These are phyloP conservation scores for Catunica adiposa DNA, from an alignment of 2,329 filamentous ascomycete species.

Conservation along the genomic window DNA sequence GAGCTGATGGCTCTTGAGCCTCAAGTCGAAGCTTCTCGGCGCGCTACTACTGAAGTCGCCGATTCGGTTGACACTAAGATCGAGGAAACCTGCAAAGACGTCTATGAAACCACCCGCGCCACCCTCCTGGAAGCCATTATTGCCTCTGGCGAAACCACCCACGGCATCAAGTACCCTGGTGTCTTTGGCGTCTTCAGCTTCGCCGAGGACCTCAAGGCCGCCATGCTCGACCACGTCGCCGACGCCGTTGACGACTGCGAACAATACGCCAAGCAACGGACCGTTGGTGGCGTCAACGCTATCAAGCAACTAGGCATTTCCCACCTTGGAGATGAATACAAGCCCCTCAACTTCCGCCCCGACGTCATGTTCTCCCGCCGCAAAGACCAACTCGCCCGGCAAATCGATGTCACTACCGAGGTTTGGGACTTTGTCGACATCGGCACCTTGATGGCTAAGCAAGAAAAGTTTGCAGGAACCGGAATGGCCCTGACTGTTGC, in stretches of 20 bases:
- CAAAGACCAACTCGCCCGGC: conserved; percentile 62
- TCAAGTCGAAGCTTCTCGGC: conserved; percentile 66
- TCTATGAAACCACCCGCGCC: conserved; percentile 69
- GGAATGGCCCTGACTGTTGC: conserved; percentile 88
- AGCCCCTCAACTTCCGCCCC: conserved; percentile 71
- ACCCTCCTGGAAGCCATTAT: conserved; percentile 61
- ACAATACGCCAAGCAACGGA: conserved; percentile 63
- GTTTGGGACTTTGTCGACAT: conserved; percentile 88
- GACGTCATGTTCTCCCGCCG: conserved; percentile 89
- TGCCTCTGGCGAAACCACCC: conserved; percentile 57
- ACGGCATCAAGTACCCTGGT: conserved; percentile 76
- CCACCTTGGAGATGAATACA: conserved; percentile 76
- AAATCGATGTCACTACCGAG: conserved; percentile 78
- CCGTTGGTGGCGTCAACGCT: conserved; percentile 63
- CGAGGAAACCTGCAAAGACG: conserved; percentile 67
- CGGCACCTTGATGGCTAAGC: conserved; percentile 62
- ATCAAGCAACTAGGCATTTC: conserved; percentile 80
- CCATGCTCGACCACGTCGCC: conserved; percentile 79
- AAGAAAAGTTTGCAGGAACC: conserved; percentile 88
- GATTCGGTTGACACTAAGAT: conserved; percentile 69
- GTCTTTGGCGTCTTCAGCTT: conserved; percentile 75
- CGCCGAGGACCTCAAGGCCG: conserved; percentile 79
- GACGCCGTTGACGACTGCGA: conserved; percentile 66
- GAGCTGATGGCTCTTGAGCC: conserved; percentile 76
- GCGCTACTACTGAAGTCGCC: conserved; percentile 60